Evolutionary conservation across 768 basidiomycete genomes (phyloP).

Genomic region (Pleurotus ostreatus): DNA sequence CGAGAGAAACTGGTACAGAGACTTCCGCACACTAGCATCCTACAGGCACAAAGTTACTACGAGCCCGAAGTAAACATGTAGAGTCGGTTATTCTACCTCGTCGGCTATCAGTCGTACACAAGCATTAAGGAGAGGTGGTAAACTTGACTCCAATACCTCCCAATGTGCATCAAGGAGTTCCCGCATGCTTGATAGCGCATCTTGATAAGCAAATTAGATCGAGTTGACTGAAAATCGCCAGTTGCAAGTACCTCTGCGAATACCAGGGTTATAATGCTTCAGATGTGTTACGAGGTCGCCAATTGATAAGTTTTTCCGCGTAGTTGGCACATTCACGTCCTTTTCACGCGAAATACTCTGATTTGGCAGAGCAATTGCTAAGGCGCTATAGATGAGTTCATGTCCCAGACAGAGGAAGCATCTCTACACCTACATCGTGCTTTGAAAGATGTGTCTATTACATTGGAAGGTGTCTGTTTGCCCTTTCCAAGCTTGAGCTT

Average conservation of each 20-base stretch:
- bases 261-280: slow-evolving; percentile 80
- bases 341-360: slow-evolving; percentile 71
- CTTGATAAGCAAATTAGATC: slow-evolving; percentile 27
- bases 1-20: slow-evolving; percentile 58
- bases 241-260: slow-evolving; percentile 57
- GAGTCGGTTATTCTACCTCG: slow-evolving; percentile 49
- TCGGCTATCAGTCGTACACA: slow-evolving; percentile 76
- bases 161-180: slow-evolving; percentile 69
- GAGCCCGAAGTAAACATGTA: not conserved
- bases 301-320: slow-evolving; percentile 71
- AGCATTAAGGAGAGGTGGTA: slow-evolving; percentile 53
- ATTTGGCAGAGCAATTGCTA: slow-evolving; percentile 86
- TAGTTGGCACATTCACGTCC: slow-evolving; percentile 58
- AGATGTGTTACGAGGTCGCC: slow-evolving; percentile 73
- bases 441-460: slow-evolving; percentile 94
- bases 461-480: slow-evolving; percentile 78
- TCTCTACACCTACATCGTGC: slow-evolving; percentile 68
- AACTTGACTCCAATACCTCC: slow-evolving; percentile 43
- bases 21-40: slow-evolving; percentile 80
- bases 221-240: not conserved
- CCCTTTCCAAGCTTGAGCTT: slow-evolving; percentile 97
- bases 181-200: slow-evolving; percentile 68
- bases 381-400: not conserved
- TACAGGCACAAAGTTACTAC: slow-evolving; percentile 25
- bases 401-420: not conserved